phyloP scores from a whole-genome alignment of 495 filamentous ascomycete genomes.

The Astrothelium macrocarpum region DNA sequence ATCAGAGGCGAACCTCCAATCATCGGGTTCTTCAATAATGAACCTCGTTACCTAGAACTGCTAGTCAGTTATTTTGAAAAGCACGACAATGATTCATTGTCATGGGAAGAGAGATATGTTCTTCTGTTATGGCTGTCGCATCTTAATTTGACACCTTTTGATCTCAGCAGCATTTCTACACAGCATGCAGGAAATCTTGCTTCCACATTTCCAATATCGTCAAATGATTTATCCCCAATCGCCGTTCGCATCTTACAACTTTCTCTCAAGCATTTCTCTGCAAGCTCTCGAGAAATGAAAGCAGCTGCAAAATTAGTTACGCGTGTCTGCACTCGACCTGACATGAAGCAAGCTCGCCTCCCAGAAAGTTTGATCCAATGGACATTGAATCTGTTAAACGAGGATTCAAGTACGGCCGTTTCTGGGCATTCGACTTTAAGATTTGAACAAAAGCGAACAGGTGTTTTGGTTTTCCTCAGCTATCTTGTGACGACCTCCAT shows the following conservation, averaged over 20 bases:
- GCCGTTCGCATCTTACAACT: constrained; percentile 59
- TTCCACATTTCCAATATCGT: constrained; percentile 38
- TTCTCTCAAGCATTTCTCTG: constrained; percentile 63
- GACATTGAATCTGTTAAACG: constrained; percentile 50
- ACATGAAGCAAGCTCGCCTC: constrained; percentile 75
- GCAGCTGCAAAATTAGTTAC: constrained; percentile 75
- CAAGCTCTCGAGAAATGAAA: constrained; percentile 65
- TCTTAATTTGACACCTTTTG: constrained; percentile 85
- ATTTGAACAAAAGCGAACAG: constrained; percentile 47
- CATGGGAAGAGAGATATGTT: constrained; percentile 84
- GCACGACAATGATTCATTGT: constrained; percentile 30
- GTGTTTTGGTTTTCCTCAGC: constrained; percentile 67
- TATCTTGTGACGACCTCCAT: constrained; percentile 54
- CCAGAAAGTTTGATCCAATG: constrained; percentile 55
- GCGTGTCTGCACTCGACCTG: constrained; percentile 66
- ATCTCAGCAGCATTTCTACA: constrained; percentile 74
- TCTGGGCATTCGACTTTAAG: background rate
- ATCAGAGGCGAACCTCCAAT: constrained; percentile 89
- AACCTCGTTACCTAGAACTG: constrained; percentile 71
- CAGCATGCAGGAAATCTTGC: constrained; percentile 15
- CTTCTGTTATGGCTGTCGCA: constrained; percentile 90
- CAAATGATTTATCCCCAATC: constrained; percentile 54
- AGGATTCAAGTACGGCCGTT: constrained; percentile 19
- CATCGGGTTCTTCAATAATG: constrained; percentile 77
- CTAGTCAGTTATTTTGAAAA: constrained; percentile 44